phyloP scores from a whole-genome alignment of 768 basidiomycete species.

The Trametopsis cervina region DNA sequence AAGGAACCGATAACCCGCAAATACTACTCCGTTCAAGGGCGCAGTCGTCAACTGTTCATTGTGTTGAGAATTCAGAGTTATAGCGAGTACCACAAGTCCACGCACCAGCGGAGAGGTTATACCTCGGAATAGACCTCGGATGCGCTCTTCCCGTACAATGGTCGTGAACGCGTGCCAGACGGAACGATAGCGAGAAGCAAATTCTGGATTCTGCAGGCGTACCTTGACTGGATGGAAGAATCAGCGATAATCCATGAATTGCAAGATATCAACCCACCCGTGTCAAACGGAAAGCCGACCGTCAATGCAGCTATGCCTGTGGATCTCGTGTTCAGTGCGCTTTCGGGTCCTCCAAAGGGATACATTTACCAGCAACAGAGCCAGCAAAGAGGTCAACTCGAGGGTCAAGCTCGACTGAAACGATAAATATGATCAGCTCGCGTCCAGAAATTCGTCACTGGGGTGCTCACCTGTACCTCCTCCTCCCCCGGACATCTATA shows the following conservation, averaged over 20 bases:
- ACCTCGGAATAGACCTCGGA: constrained; percentile 68
- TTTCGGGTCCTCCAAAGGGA: background rate
- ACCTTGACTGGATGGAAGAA: constrained; percentile 55
- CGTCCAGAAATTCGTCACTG: background rate
- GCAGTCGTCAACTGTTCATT: constrained; percentile 63
- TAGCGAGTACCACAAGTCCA: no score
- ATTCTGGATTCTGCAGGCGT: constrained; percentile 62
- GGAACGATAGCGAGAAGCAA: constrained; percentile 51
- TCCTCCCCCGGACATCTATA: background rate
- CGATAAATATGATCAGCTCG: background rate
- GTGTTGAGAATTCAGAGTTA: background rate
- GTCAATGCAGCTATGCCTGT: constrained; percentile 23
- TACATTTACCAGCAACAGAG: constrained; percentile 6
- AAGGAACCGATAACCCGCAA: constrained; percentile 77
- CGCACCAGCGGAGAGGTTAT: constrained; percentile 74
- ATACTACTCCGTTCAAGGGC: constrained; percentile 80
- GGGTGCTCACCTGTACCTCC: background rate
- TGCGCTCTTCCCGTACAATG: constrained; percentile 64
- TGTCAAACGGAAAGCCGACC: constrained; percentile 29
- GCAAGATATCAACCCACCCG: constrained; percentile 17
- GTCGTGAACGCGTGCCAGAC: constrained; percentile 59
- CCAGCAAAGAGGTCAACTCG: constrained; percentile 11
- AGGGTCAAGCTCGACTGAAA: constrained; percentile 7
- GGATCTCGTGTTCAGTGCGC: background rate
- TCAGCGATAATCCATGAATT: background rate